phyloP scores from a whole-genome alignment of 805 yeast genomes.

The Candida boleticola region DNA sequence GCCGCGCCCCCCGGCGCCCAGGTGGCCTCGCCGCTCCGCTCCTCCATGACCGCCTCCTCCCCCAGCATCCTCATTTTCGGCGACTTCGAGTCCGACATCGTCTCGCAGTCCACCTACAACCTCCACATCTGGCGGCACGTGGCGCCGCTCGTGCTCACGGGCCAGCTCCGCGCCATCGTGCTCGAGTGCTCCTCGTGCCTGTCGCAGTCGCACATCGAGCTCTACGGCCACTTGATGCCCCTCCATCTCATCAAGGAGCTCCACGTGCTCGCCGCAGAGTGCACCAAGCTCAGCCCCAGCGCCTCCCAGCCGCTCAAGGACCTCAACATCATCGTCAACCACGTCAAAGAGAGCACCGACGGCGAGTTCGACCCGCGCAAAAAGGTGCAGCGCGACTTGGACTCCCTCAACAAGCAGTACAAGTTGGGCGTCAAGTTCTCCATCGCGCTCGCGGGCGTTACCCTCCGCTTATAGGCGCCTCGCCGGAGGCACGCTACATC shows the following conservation, averaged over 20 bases:
- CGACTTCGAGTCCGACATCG: conserved; percentile 71
- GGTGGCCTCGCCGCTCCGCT: not conserved
- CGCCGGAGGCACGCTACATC: no score
- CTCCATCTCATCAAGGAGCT: conserved; percentile 59
- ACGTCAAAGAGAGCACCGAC: conserved; percentile 35
- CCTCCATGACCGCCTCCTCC: conserved; percentile 5
- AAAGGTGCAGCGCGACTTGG: conserved; percentile 49
- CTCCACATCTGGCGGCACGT: conserved; percentile 55
- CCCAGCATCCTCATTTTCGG: conserved; percentile 66
- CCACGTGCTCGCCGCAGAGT: conserved; percentile 16
- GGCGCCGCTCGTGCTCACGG: conserved; percentile 41
- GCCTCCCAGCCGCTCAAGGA: conserved; percentile 35
- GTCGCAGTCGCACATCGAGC: conserved; percentile 32
- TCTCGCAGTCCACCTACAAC: conserved; percentile 40
- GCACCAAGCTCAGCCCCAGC: conserved; percentile 11
- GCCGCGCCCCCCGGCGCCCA: not conserved
- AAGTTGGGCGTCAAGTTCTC: conserved; percentile 48
- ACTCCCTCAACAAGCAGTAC: conserved; percentile 29
- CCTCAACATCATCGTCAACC: conserved; percentile 48
- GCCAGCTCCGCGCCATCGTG: conserved; percentile 50
- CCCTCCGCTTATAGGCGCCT: conserved; percentile 23
- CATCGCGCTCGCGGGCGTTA: conserved; percentile 55
- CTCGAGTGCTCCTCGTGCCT: conserved; percentile 71
- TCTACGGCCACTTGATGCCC: conserved; percentile 86
- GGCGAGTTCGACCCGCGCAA: conserved; percentile 53